Evolutionary conservation across 208 protist genomes (phyloP).

Genomic region (Crithidia acanthocephali): DNA sequence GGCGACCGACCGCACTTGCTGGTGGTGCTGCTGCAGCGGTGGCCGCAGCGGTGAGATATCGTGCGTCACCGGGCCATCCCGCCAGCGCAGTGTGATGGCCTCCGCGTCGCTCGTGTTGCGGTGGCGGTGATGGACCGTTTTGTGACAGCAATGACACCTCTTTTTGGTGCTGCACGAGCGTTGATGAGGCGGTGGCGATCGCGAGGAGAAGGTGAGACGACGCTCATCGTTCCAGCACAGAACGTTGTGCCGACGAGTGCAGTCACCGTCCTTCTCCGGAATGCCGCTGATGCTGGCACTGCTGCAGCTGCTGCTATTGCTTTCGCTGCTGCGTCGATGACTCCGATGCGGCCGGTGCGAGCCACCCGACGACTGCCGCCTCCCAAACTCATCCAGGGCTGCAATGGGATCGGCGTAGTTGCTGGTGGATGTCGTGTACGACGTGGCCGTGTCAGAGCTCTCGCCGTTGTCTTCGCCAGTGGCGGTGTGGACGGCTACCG

Average conservation of each 20-base stretch:
- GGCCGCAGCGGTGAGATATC: conserved; percentile 5
- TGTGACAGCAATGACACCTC: conserved; percentile 26
- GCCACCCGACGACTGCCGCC: not conserved
- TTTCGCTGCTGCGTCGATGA: not conserved
- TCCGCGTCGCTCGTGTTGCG: too few relatives aligned
- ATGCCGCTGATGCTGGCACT: not conserved
- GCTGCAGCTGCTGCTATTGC: not conserved
- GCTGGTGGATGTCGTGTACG: conserved; percentile 68
- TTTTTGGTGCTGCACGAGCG: not conserved
- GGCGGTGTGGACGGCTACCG: not conserved
- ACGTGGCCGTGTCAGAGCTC: conserved; percentile 59
- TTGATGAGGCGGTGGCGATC: not conserved
- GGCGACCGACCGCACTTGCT: too few relatives aligned
- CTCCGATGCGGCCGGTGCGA: too few relatives aligned
- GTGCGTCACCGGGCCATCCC: not conserved
- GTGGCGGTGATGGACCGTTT: not conserved
- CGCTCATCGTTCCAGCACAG: not conserved
- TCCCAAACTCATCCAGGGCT: conserved; percentile 1
- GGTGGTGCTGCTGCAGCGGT: not conserved
- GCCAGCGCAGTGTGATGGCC: not conserved
- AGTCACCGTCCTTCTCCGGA: not conserved
- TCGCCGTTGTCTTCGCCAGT: conserved; percentile 42
- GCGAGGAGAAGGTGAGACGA: not conserved
- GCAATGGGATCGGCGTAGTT: conserved; percentile 25
- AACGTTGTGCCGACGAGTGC: not conserved